Conservation (phyloP, 352 stramenopile genomes). For the Saprolegnia parasitica region DNA sequence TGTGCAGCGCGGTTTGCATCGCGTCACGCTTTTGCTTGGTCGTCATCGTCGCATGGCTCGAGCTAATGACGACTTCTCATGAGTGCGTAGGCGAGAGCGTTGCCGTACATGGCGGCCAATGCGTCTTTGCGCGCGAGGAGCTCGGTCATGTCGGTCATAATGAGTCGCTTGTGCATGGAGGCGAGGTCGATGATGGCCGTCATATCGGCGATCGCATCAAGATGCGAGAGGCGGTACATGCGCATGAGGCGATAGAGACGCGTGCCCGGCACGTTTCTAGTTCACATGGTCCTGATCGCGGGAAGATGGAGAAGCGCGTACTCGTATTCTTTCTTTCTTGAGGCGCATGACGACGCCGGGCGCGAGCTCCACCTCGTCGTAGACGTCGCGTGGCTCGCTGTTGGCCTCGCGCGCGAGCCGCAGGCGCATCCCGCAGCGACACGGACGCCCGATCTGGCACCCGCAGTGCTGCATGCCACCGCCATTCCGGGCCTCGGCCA, state of each 20-base stretch:
- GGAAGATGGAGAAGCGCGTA: neutral
- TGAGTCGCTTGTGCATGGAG: neutral
- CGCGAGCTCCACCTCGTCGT: constrained; percentile 13
- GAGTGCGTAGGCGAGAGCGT: neutral
- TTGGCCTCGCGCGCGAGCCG: neutral
- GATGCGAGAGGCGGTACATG: constrained; percentile 17
- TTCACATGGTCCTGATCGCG: neutral
- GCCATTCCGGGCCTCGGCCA: neutral
- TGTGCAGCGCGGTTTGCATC: constrained; percentile 14
- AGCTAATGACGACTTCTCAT: neutral
- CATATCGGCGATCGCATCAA: constrained; percentile 8
- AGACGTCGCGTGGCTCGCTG: neutral
- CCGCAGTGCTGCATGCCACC: constrained; percentile 27
- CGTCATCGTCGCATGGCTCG: neutral
- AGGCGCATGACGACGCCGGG: constrained; percentile 24
- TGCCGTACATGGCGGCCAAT: neutral
- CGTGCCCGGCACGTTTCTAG: constrained; percentile 20
- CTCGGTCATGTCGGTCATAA: neutral
- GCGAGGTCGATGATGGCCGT: neutral
- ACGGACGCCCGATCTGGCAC: constrained; percentile 19
- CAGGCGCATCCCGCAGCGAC: constrained; percentile 13
- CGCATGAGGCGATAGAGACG: constrained; percentile 22
- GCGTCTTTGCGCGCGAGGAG: neutral
- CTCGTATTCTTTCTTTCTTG: constrained; percentile 28
- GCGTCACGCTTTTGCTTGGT: constrained; percentile 1